Percentiles rank a stretch among this genome's conserved stretches.
phyloP scores from a whole-genome alignment of 768 basidiomycete genomes.

The Termitomyces sp. region DNA sequence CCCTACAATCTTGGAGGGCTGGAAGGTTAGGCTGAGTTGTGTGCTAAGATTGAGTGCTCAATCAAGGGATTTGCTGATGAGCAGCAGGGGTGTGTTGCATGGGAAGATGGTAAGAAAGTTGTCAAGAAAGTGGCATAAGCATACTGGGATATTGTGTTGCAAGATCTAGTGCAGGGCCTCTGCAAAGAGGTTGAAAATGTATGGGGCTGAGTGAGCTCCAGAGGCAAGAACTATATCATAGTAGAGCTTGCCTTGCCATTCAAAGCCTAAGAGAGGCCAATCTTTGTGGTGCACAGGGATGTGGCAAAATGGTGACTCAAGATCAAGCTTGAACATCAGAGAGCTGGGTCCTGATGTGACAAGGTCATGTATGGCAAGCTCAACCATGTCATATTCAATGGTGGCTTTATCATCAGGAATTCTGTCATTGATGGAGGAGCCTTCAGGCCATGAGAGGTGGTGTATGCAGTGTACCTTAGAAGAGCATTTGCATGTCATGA shows the following conservation, averaged over 20 bases:
- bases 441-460: conserved; percentile 17
- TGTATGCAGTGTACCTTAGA: conserved; percentile 20
- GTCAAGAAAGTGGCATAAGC: conserved; percentile 28
- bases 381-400: conserved; percentile 26
- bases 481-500: conserved; percentile 16
- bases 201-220: conserved; percentile 22
- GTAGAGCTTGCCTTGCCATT: conserved; percentile 24
- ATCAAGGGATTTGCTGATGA: too few species aligned
- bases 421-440: neutral
- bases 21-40: neutral
- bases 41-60: too few species aligned
- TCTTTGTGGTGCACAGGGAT: conserved; percentile 24
- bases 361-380: conserved; percentile 17
- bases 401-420: conserved; percentile 18
- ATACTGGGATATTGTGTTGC: conserved; percentile 21
- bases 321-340: conserved; percentile 28
- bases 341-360: conserved; percentile 18
- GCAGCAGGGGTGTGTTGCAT: too few species aligned
- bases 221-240: conserved; percentile 26
- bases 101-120: conserved; percentile 21
- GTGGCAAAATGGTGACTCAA: conserved; percentile 31
- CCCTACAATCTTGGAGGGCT: neutral
- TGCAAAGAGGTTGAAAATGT: neutral
- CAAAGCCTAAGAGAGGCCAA: conserved; percentile 27
- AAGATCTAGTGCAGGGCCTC: neutral